Evolutionary conservation across 208 protist species (phyloP).

Genomic region (Naegleria fowleri): DNA sequence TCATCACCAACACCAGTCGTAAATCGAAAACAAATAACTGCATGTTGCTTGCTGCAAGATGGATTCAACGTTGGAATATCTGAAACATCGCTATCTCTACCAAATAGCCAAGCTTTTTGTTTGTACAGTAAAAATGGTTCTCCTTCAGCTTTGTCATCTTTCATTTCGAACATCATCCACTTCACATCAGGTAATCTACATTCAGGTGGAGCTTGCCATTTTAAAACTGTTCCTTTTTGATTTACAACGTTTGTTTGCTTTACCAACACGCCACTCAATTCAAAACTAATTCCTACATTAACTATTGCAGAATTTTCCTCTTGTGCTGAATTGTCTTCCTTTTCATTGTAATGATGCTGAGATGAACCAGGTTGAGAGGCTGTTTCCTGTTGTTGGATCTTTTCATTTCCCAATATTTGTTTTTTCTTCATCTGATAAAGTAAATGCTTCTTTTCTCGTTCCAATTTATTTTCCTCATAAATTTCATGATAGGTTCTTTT

Average conservation of each 20-base stretch:
- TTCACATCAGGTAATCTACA: not conserved
- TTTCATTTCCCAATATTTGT: not conserved
- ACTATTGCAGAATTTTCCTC: not conserved
- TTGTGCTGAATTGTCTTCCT: not conserved
- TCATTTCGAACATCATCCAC: not conserved
- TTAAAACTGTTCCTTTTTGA: not conserved
- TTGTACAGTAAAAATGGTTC: constrained; percentile 49
- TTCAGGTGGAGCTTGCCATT: not conserved
- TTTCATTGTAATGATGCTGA: not conserved
- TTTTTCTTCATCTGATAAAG: constrained; percentile 3
- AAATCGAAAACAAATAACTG: constrained; percentile 45
- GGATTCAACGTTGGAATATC: constrained; percentile 66
- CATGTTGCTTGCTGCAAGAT: constrained; percentile 71
- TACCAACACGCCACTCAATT: not conserved
- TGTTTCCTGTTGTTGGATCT: not conserved
- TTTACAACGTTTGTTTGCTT: not conserved
- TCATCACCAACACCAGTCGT: not conserved
- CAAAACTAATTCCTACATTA: not conserved
- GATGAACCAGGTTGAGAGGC: not conserved
- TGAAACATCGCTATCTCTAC: constrained; percentile 51
- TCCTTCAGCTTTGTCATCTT: not conserved
- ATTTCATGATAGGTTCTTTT: constrained; percentile 13
- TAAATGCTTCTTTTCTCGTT: constrained; percentile 20
- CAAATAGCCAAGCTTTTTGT: constrained; percentile 57
- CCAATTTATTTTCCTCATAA: not conserved